A percentile compares a stretch with the other conserved stretches of the same genome.
These are phyloP conservation scores for Paecilomyces sp. DNA, from an alignment of 2,329 filamentous ascomycete species.

Conservation along the genomic window DNA sequence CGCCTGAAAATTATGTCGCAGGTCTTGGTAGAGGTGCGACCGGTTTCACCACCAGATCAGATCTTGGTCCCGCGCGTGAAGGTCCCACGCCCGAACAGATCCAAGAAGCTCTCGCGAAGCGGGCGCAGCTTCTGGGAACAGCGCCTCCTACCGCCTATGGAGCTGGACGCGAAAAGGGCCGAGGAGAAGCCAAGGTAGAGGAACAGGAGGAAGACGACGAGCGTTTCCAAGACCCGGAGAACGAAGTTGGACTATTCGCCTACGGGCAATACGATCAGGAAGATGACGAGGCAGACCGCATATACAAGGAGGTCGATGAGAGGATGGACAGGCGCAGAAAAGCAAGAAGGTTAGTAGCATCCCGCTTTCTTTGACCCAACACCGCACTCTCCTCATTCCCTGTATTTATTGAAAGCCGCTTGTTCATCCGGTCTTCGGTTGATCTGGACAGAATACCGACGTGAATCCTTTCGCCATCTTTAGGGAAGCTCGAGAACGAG, in stretches of 20 bases:
- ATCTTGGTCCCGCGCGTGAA: slow-evolving; percentile 89
- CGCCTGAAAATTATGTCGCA: slow-evolving; percentile 84
- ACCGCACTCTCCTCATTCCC: slow-evolving; percentile 6
- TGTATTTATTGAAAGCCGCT: slow-evolving; percentile 38
- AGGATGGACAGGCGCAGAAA: slow-evolving; percentile 89
- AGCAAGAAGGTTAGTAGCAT: slow-evolving; percentile 68
- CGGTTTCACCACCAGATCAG: slow-evolving; percentile 94
- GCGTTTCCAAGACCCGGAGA: slow-evolving; percentile 91
- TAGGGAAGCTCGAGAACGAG: slow-evolving; percentile 89
- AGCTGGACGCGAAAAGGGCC: slow-evolving; percentile 59
- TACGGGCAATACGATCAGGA: slow-evolving; percentile 95
- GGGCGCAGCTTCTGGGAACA: slow-evolving; percentile 72
- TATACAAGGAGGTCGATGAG: slow-evolving; percentile 93
- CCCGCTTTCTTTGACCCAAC: slow-evolving; percentile 13
- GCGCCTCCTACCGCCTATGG: slow-evolving; percentile 70
- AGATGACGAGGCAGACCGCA: slow-evolving; percentile 93
- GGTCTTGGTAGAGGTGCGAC: slow-evolving; percentile 96
- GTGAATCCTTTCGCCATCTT: slow-evolving; percentile 48
- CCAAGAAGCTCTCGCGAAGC: slow-evolving; percentile 92
- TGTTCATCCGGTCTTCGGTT: slow-evolving; percentile 61
- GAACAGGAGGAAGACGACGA: slow-evolving; percentile 65
- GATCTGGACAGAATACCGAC: slow-evolving; percentile 72
- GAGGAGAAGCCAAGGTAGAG: slow-evolving; percentile 59
- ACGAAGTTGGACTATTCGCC: slow-evolving; percentile 91
- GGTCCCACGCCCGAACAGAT: slow-evolving; percentile 97